Evolutionary conservation across 441 rosid species (phyloP).

Genomic region (Mallotus japonicus): DNA sequence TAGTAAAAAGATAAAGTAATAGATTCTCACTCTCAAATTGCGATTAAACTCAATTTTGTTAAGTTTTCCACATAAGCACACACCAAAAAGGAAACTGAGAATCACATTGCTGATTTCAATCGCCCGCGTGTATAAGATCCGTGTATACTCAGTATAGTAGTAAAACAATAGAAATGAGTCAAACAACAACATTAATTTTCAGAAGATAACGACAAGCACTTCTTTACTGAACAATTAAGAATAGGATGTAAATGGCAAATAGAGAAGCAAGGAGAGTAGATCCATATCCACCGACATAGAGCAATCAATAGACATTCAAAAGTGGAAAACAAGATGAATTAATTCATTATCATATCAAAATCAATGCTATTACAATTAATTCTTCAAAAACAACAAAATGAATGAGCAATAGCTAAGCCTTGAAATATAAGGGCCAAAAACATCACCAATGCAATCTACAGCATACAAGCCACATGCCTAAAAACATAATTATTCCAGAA

Average conservation of each 20-base stretch:
- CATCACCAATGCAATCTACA: neutral
- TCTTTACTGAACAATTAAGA: neutral
- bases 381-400: neutral
- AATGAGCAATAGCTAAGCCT: neutral
- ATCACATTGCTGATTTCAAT: no score
- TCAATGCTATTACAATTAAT: neutral
- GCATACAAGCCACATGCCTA: slow-evolving; percentile 3
- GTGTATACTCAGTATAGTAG: no score
- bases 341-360: neutral
- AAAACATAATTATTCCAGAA: neutral
- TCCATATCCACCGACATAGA: no score
- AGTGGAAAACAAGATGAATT: neutral
- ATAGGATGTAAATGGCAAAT: neutral
- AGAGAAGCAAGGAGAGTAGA: neutral
- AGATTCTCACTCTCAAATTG: neutral
- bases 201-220: neutral
- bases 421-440: neutral
- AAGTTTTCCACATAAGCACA: no score
- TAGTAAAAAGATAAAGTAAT: neutral
- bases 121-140: no score
- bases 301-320: neutral
- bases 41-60: no score
- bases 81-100: no score
- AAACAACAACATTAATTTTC: neutral
- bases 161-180: no score